Evolutionary conservation across 805 yeast genomes (phyloP), one percentile per base, ranked within the genome.

Genomic region (Hanseniaspora clermontiae): DNA sequence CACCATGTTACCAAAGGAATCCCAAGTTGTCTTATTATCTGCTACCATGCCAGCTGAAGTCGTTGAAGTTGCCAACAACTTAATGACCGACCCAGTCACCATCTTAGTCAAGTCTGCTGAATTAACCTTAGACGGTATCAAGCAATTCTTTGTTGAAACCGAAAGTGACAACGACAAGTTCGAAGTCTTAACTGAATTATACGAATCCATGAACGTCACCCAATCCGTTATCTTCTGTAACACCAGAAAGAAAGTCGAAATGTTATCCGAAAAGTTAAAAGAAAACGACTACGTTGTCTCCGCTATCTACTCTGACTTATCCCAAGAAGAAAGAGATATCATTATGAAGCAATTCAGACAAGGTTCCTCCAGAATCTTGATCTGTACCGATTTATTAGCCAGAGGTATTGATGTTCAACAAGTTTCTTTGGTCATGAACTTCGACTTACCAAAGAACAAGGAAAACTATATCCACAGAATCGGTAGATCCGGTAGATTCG

Each of bases 341-440:
- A 87, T 93, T 64, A 93, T 93, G 98, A 81, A 82, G 70, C 97
- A 90, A 71, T 93, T 93, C 81, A 79, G 98, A 71, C 77, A 84
- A 59, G 98, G 98, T 59, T 81, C 85, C 62, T 87, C 96, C 55
- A 81, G 98, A 69, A 91, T 93, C 51, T 76, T 93, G 69, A 93
- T 93, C 68, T 84, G 97, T 63, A 93, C 98, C 43, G 98, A 93
- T 73, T 85, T 93, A 66, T 86, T 91, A 84, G 98, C 98, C 51
- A 80, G 98, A 73, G 98, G 98, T 68, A 93, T 91, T 62, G 98
- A 91, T 73, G 97, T 91, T 59, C 98, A 91, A 76, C 97, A 91
- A 70, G 96, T 91, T 50, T 90, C 97, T 12, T 74, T 91, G 63
- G 98, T 91, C 59, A 87, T 91, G 67, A 91, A 91, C 78, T 91